phyloP scores from a whole-genome alignment of 768 basidiomycete genomes.

The Cubamyces lactineus region DNA sequence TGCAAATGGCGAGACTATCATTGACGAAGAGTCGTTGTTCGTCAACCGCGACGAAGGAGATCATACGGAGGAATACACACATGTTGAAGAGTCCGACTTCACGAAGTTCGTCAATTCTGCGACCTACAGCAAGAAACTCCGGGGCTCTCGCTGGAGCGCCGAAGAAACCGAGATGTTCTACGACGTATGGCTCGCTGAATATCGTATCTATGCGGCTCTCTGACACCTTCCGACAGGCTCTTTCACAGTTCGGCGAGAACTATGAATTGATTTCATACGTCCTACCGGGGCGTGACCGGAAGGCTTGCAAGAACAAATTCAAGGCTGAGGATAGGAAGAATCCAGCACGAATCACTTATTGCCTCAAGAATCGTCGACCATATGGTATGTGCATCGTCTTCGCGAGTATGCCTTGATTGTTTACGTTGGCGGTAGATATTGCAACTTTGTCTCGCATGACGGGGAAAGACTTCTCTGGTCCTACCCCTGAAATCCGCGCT shows the following conservation, averaged over 20 bases:
- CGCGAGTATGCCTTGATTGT: background rate
- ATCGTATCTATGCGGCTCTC: background rate
- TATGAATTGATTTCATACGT: constrained; percentile 90
- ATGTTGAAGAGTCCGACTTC: constrained; percentile 80
- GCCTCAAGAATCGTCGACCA: constrained; percentile 73
- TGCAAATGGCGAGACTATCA: constrained; percentile 83
- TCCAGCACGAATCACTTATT: constrained; percentile 71
- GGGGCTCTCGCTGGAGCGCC: constrained; percentile 87
- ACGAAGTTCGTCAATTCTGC: constrained; percentile 86
- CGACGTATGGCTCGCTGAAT: constrained; percentile 51
- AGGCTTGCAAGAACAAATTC: constrained; percentile 92
- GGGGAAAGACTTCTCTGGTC: constrained; percentile 84
- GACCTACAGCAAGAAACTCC: constrained; percentile 77
- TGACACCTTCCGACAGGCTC: constrained; percentile 54
- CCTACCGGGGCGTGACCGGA: constrained; percentile 82
- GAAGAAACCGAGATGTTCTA: constrained; percentile 90
- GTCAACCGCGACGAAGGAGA: constrained; percentile 73
- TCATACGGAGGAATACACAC: constrained; percentile 73
- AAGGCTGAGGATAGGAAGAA: constrained; percentile 87
- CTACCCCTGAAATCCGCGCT: constrained; percentile 67
- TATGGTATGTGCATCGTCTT: constrained; percentile 56
- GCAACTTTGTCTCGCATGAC: constrained; percentile 76
- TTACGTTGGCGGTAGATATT: constrained; percentile 55
- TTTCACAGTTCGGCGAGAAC: constrained; percentile 89
- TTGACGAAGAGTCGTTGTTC: constrained; percentile 84